Evolutionary conservation across 805 yeast species (phyloP).

Genomic region (Teunomyces stri): DNA sequence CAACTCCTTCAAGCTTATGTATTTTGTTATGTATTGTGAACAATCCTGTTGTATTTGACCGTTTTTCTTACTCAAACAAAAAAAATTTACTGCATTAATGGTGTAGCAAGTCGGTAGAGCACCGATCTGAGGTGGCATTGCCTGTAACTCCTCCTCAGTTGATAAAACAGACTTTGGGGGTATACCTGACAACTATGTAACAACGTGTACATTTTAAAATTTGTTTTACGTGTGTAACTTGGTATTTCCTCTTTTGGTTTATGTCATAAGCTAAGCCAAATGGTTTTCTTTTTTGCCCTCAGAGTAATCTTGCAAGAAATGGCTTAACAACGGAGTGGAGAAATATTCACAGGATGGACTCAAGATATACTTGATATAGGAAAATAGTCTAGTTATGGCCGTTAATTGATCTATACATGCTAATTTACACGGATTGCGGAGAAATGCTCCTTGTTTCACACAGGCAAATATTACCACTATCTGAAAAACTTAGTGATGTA

Average conservation of each 20-base stretch:
- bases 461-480: slow-evolving; percentile 18
- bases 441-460: background rate
- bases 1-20: background rate
- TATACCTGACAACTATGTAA: background rate
- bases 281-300: background rate
- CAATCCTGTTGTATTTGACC: background rate
- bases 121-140: background rate
- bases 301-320: background rate
- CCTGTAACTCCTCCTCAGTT: background rate
- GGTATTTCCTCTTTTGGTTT: slow-evolving; percentile 1
- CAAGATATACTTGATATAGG: too few relatives aligned
- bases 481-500: slow-evolving; percentile 64
- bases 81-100: background rate
- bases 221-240: background rate
- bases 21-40: background rate
- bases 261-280: background rate
- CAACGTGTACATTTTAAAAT: background rate
- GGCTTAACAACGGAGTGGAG: background rate
- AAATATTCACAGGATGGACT: background rate
- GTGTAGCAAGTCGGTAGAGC: background rate
- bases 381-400: background rate
- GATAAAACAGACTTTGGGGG: background rate
- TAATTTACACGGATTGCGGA: slow-evolving; percentile 3
- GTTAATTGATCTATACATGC: slow-evolving; percentile 1
- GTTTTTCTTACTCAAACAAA: background rate